Conservation (phyloP, 2,329 filamentous ascomycete genomes). For the Kalaharituber pfeilii region DNA sequence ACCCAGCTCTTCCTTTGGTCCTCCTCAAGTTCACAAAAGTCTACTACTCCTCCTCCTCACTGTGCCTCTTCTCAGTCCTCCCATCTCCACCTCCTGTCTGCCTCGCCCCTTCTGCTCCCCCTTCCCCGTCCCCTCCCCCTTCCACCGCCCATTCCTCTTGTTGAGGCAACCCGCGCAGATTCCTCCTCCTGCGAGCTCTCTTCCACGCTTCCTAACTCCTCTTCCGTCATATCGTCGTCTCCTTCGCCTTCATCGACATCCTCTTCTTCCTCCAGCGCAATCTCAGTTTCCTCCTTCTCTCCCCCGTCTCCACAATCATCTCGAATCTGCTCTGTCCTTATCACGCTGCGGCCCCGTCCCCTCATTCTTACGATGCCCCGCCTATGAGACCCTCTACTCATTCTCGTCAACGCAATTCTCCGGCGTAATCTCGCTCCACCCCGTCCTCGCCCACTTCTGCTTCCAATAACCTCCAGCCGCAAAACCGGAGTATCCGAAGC, state of each 20-base stretch:
- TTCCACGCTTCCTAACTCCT: constrained; percentile 14
- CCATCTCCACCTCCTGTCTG: neutral
- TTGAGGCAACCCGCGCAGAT: neutral
- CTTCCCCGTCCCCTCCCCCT: neutral
- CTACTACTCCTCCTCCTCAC: neutral
- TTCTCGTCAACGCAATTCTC: too few species aligned
- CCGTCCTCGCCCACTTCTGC: too few species aligned
- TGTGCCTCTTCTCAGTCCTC: neutral
- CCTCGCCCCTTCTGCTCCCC: neutral
- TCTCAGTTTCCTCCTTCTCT: neutral
- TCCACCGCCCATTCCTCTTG: neutral
- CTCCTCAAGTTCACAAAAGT: neutral
- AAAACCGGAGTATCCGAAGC: too few species aligned
- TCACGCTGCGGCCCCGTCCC: neutral
- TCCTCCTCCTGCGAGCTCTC: constrained; percentile 4
- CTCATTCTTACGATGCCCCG: neutral
- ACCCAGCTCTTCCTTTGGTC: too few species aligned
- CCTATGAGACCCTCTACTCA: too few species aligned
- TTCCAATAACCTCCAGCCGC: too few species aligned
- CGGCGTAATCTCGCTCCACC: too few species aligned
- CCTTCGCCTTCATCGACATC: constrained; percentile 18
- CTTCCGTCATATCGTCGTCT: constrained; percentile 21
- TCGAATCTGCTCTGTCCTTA: neutral
- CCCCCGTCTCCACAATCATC: neutral
- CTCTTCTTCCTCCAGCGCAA: neutral